Conservation (phyloP, 495 filamentous ascomycete species). For the Aspergillus funiculosus region DNA sequence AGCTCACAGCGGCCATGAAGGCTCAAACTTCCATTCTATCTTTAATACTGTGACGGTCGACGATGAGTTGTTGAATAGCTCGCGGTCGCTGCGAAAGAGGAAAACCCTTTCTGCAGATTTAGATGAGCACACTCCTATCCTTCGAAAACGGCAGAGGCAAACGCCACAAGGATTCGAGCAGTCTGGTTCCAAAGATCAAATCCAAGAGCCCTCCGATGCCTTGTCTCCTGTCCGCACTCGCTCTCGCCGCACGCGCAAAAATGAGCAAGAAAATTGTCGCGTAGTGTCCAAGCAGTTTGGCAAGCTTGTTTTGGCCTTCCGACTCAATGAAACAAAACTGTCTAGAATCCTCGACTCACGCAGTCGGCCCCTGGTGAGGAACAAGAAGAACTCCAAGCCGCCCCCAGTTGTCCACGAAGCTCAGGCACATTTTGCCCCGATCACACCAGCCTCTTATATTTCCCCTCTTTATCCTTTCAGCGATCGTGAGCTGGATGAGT, state of each 20-base stretch:
- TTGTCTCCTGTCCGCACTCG: slow-evolving; percentile 30
- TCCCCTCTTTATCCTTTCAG: slow-evolving; percentile 77
- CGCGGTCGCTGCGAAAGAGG: slow-evolving; percentile 78
- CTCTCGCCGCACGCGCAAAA: slow-evolving; percentile 33
- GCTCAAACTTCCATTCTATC: slow-evolving; percentile 78
- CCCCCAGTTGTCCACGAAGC: slow-evolving; percentile 30
- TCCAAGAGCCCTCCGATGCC: slow-evolving; percentile 20
- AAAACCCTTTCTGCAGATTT: slow-evolving; percentile 57
- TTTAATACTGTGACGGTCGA: slow-evolving; percentile 71
- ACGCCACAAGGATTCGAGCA: slow-evolving; percentile 25
- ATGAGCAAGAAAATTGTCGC: slow-evolving; percentile 34
- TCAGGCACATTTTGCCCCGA: slow-evolving; percentile 42
- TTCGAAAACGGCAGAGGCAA: slow-evolving; percentile 43
- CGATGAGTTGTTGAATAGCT: slow-evolving; percentile 80
- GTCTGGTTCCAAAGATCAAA: slow-evolving; percentile 17
- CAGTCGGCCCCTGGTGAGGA: slow-evolving; percentile 30
- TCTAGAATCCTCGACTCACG: slow-evolving; percentile 48
- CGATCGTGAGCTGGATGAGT: slow-evolving; percentile 81
- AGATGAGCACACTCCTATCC: slow-evolving; percentile 45
- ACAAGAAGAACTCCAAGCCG: slow-evolving; percentile 34
- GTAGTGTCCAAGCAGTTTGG: slow-evolving; percentile 32
- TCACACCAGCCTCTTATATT: slow-evolving; percentile 50
- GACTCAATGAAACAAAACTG: slow-evolving; percentile 53
- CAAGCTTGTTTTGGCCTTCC: slow-evolving; percentile 54
- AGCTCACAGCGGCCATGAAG: slow-evolving; percentile 58